Evolutionary conservation across 805 yeast species (phyloP).

Genomic region (Yueomyces sinensis): DNA sequence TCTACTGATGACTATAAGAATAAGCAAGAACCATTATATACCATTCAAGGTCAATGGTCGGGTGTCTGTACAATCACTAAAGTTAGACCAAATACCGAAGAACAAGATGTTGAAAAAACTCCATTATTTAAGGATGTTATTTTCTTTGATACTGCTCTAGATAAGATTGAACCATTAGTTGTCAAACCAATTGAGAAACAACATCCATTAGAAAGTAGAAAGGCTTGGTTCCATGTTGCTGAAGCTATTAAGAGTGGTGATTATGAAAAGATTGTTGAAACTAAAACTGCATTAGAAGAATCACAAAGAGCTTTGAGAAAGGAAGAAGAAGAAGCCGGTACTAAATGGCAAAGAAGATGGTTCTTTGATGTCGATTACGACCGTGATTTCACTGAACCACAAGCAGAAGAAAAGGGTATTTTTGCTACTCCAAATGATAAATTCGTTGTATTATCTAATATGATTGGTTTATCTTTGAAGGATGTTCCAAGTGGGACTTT

Average conservation of each 20-base stretch:
- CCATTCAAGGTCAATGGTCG: conserved; percentile 89
- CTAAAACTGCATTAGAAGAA: conserved; percentile 71
- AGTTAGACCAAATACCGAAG: conserved; percentile 28
- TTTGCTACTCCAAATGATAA: conserved; percentile 19
- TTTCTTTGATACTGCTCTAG: conserved; percentile 50
- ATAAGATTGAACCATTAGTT: conserved; percentile 38
- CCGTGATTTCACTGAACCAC: conserved; percentile 5
- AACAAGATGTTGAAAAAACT: conserved; percentile 17
- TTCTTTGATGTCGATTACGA: conserved; percentile 40
- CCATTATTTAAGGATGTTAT: neutral
- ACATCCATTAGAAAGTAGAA: conserved; percentile 68
- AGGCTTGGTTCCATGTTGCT: conserved; percentile 85
- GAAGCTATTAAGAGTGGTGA: conserved; percentile 69
- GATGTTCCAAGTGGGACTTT: conserved; percentile 58
- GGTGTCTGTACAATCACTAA: conserved; percentile 51
- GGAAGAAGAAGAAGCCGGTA: conserved; percentile 51
- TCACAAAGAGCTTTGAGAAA: conserved; percentile 73
- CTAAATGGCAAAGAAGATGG: conserved; percentile 72
- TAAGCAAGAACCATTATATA: conserved; percentile 53
- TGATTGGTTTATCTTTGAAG: conserved; percentile 44
- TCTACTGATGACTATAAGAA: conserved; percentile 37
- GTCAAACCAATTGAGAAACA: conserved; percentile 82
- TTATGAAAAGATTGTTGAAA: conserved; percentile 58
- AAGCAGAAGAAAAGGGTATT: neutral
- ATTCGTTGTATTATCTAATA: conserved; percentile 29